phyloP scores from a whole-genome alignment of 495 filamentous ascomycete genomes.

The Aspergillus heteromorphus region DNA sequence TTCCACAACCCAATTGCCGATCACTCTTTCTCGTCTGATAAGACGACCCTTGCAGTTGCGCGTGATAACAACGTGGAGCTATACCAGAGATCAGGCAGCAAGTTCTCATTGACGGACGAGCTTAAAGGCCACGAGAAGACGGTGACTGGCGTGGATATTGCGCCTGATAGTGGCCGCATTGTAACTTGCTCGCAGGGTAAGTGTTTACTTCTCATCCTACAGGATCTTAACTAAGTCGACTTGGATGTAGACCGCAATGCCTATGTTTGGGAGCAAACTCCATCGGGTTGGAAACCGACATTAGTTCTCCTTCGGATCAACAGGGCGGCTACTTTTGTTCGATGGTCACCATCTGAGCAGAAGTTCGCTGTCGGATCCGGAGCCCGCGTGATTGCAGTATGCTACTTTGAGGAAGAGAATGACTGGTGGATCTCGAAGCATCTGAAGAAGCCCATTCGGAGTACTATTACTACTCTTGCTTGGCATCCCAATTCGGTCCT shows the following conservation, averaged over 20 bases:
- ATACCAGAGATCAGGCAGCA: conserved; percentile 65
- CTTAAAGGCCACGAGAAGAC: conserved; percentile 94
- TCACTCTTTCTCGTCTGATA: conserved; percentile 94
- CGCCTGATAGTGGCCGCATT: conserved; percentile 80
- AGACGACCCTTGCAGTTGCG: conserved; percentile 81
- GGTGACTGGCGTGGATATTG: conserved; percentile 94
- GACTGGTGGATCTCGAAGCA: conserved; percentile 99
- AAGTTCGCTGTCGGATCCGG: conserved; percentile 98
- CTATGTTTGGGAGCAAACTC: conserved; percentile 92
- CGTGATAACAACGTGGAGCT: conserved; percentile 89
- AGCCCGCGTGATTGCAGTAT: conserved; percentile 91
- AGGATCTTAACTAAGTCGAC: conserved; percentile 2
- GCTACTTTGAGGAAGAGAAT: conserved; percentile 98
- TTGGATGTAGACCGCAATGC: conserved; percentile 81
- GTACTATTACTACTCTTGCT: conserved; percentile 84
- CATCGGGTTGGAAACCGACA: conserved; percentile 91
- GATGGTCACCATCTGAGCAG: conserved; percentile 93
- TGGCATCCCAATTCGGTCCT: conserved; percentile 98
- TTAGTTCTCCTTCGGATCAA: conserved; percentile 96
- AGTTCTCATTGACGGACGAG: conserved; percentile 83
- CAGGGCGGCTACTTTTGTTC: conserved; percentile 91
- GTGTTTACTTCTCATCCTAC: conserved; percentile 8
- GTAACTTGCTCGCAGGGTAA: conserved; percentile 95
- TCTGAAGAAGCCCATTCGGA: conserved; percentile 94
- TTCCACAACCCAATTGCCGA: conserved; percentile 96